Evolutionary conservation across 2,329 filamentous ascomycete species (phyloP).

Genomic region (Aspergillus vadensis): DNA sequence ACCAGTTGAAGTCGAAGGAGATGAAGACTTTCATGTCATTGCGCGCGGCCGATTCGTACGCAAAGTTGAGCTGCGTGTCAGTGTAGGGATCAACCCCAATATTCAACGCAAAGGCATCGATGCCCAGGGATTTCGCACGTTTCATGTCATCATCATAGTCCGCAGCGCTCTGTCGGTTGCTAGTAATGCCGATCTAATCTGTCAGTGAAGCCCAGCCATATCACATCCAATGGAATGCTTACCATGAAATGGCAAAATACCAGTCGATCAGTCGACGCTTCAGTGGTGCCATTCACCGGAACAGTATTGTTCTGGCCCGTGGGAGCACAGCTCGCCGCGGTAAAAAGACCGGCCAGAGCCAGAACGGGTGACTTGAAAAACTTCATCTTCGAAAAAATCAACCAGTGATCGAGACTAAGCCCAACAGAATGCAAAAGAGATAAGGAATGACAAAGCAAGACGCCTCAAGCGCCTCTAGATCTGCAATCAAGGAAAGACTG

Average conservation of each 20-base stretch:
- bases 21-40: slow-evolving; percentile 57
- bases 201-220: not conserved
- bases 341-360: slow-evolving; percentile 9
- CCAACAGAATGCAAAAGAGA: not conserved
- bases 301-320: not conserved
- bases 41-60: slow-evolving; percentile 53
- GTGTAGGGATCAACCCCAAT: slow-evolving; percentile 49
- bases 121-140: slow-evolving; percentile 46
- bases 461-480: not conserved
- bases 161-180: slow-evolving; percentile 44
- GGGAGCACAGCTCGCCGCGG: slow-evolving; percentile 13
- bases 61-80: slow-evolving; percentile 51
- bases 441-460: not conserved
- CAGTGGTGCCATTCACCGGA: not conserved
- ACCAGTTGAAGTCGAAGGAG: slow-evolving; percentile 61
- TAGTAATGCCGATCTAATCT: slow-evolving; percentile 48
- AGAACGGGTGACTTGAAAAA: slow-evolving; percentile 19
- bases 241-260: slow-evolving; percentile 52
- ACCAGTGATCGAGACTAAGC: not conserved
- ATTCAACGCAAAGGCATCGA: slow-evolving; percentile 56
- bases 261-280: slow-evolving; percentile 26
- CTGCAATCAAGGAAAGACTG: not conserved
- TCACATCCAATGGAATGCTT: slow-evolving; percentile 3
- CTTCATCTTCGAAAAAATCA: slow-evolving; percentile 16
- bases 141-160: slow-evolving; percentile 54